These are phyloP conservation scores for Phellopilus nigrolimitatus DNA, from an alignment of 1,284 basidiomycete genomes.

Conservation along the genomic window DNA sequence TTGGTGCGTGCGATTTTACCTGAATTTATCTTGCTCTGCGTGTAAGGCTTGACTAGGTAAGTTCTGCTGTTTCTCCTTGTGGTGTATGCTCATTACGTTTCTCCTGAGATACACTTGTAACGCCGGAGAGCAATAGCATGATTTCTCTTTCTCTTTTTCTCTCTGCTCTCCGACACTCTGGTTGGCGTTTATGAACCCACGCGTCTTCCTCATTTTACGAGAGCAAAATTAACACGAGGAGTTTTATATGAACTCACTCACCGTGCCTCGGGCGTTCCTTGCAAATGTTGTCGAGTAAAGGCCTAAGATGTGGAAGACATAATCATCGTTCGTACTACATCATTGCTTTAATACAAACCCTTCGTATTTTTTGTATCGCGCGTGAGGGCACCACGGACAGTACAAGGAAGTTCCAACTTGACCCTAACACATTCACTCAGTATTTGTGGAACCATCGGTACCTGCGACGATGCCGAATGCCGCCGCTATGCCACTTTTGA, in stretches of 20 bases:
- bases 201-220: constrained; percentile 85
- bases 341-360: neutral
- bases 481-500: constrained; percentile 12
- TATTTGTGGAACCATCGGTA: neutral
- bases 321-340: no score
- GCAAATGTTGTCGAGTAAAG: constrained; percentile 10
- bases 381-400: no score
- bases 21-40: no score
- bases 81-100: neutral
- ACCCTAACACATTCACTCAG: no score
- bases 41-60: no score
- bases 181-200: constrained; percentile 60
- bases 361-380: no score
- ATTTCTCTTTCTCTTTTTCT: neutral
- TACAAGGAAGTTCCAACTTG: no score
- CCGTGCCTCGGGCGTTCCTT: constrained; percentile 25
- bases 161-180: constrained; percentile 82
- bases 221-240: constrained; percentile 53
- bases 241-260: constrained; percentile 16
- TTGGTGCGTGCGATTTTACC: no score
- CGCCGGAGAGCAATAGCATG: no score
- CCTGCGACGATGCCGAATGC: neutral
- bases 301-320: constrained; percentile 12
- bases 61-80: no score
- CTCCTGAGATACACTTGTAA: no score